A percentile compares a stretch with the other conserved stretches of the same genome.
phyloP scores from a whole-genome alignment of 306 rosid genomes.

The Castanea mollissima region DNA sequence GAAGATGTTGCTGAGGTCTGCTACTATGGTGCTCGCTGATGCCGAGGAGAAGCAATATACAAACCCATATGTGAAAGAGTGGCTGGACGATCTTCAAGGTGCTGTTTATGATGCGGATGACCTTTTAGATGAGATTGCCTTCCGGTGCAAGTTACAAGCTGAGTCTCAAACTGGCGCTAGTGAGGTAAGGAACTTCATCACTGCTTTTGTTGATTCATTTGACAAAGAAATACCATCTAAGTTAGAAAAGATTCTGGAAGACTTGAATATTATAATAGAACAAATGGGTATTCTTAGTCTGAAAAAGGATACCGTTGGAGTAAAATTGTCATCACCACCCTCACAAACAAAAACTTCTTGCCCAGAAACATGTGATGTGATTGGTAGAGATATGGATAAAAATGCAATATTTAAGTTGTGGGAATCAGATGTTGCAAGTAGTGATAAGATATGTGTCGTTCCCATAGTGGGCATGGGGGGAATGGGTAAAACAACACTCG shows the following conservation, averaged over 20 bases:
- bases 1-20: not conserved
- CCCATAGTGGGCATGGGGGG: not conserved
- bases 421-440: not conserved
- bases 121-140: slow-evolving; percentile 14
- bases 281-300: too few species aligned
- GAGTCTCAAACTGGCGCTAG: too few species aligned
- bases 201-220: not conserved
- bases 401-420: not conserved
- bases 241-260: too few species aligned
- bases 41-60: slow-evolving; percentile 20
- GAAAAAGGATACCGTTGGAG: too few species aligned
- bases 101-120: slow-evolving; percentile 18
- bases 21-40: not conserved
- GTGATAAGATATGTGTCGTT: not conserved
- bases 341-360: too few species aligned
- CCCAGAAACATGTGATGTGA: not conserved
- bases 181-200: not conserved
- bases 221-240: too few species aligned
- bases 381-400: slow-evolving; percentile 25
- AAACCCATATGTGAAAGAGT: slow-evolving; percentile 4
- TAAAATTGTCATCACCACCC: too few species aligned
- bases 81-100: slow-evolving; percentile 23
- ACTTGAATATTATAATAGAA: too few species aligned
- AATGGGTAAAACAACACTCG: slow-evolving; percentile 3
- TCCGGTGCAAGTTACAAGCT: too few species aligned